These are phyloP conservation scores for Anethum foeniculum DNA, from an alignment of 140 eudicot species.

Conservation along the genomic window DNA sequence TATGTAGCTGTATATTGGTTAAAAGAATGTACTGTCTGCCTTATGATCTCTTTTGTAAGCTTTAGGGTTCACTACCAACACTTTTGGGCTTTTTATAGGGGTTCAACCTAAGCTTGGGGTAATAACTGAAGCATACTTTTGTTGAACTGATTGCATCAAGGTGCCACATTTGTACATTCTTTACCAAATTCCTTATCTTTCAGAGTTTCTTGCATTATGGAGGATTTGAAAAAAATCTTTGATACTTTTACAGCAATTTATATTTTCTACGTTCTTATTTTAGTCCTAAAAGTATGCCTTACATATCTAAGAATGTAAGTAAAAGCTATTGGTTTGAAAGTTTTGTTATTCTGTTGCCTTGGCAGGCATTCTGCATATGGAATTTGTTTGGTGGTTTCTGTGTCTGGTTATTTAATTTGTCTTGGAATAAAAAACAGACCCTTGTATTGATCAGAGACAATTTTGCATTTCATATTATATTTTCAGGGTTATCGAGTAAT, in stretches of 20 bases:
- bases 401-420: neutral
- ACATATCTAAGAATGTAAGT: neutral
- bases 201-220: neutral
- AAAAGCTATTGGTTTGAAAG: neutral
- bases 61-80: neutral
- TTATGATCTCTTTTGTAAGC: neutral
- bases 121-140: neutral
- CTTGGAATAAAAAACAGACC: neutral
- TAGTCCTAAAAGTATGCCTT: neutral
- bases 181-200: neutral
- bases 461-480: neutral
- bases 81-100: neutral
- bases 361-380: neutral
- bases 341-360: neutral
- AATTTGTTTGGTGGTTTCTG: neutral
- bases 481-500: constrained; percentile 93
- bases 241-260: neutral
- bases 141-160: neutral
- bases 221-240: neutral
- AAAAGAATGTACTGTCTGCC: neutral
- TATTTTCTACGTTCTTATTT: neutral
- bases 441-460: constrained; percentile 3
- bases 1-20: neutral
- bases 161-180: neutral
- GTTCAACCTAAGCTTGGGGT: neutral